Base-by-base conservation (phyloP, 805 yeast genomes). In the Yamadazyma phyllophila region DNA sequence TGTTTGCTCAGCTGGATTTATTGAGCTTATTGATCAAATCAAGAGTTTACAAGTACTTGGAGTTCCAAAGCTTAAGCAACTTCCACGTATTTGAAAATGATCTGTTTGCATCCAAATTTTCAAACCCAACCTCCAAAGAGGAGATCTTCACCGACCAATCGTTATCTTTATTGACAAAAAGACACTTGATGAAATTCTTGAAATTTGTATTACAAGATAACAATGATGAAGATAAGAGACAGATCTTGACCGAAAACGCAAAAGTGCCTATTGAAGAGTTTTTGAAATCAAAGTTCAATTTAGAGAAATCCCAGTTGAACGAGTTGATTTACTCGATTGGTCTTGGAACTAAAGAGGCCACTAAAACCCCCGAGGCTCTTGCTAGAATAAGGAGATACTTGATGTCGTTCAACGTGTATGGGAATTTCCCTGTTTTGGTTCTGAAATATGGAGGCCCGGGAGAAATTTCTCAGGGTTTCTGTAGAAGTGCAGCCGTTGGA, bases 401-500 rank as follows among this genome's bases (percentile, higher is more conserved):
- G 50, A 71, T 81, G 7, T 87, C 96, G 13, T 84, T 88, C 60
- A 96, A 91, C 56, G 88, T 91, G 3, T 94, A 91, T 64, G 99
- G 99, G 11, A 85, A 82, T 52, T 92, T 94, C 75, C 97, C 99
- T 2, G 95, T 88, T 10, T 74, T 92, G 71, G 84, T 84, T 56
- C 86, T 96, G 41, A 92, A 89, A 71, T 92, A 83, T 67, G 99
- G 98, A 46, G 95, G 96, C 2, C 91, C 96, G 0, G 97, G 98
- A 43, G 99, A 92, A 66, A 72, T 92, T 24, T 83, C 96, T 12
- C 99, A 92, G 69, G 99, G 97, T 1, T 92, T 94, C 65, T 92
- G 97, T 68, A 78, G 99, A 56, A 86, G 96, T 47, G 98, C 98
- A 3, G 99, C 99, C 11, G 98, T 92, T 51, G 98, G 94, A 14